A percentile compares a stretch with the other conserved stretches of the same genome.
Evolutionary conservation across 2,329 filamentous ascomycete species (phyloP).

Genomic region (Cordyceps cicadae): DNA sequence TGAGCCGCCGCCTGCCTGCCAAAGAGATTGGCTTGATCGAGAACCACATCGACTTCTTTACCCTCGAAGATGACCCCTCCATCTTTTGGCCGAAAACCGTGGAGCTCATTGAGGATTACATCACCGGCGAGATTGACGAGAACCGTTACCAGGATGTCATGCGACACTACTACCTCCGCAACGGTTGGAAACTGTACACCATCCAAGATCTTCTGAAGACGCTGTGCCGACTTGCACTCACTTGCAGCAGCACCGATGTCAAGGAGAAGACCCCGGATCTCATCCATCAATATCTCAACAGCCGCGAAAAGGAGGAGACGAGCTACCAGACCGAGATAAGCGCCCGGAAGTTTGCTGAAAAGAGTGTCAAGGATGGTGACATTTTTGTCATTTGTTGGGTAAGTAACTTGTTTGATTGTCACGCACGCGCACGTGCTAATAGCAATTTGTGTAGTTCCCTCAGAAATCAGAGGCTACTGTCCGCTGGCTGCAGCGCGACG

Average conservation of each 20-base stretch:
- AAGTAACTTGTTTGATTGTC: constrained; percentile 37
- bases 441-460: constrained; percentile 50
- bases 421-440: constrained; percentile 25
- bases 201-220: constrained; percentile 81
- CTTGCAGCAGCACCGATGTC: constrained; percentile 75
- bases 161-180: constrained; percentile 82
- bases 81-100: constrained; percentile 83
- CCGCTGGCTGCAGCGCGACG: constrained; percentile 60
- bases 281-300: constrained; percentile 75
- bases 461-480: constrained; percentile 59
- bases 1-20: constrained; percentile 70
- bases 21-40: constrained; percentile 76
- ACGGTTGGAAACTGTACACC: constrained; percentile 89
- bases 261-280: constrained; percentile 94
- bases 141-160: constrained; percentile 80
- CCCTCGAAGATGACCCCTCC: constrained; percentile 46
- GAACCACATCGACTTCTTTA: constrained; percentile 72
- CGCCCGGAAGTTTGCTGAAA: constrained; percentile 85
- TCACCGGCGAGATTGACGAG: constrained; percentile 75
- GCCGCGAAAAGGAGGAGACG: constrained; percentile 73
- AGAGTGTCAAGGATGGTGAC: constrained; percentile 85
- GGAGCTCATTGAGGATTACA: constrained; percentile 76
- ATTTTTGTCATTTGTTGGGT: constrained; percentile 87
- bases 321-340: constrained; percentile 86
- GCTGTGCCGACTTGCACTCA: constrained; percentile 69